Percentiles rank a stretch among this genome's conserved stretches.
These are phyloP conservation scores for Phaseolus coccineus DNA, from an alignment of 331 rosid genomes.

Conservation along the genomic window DNA sequence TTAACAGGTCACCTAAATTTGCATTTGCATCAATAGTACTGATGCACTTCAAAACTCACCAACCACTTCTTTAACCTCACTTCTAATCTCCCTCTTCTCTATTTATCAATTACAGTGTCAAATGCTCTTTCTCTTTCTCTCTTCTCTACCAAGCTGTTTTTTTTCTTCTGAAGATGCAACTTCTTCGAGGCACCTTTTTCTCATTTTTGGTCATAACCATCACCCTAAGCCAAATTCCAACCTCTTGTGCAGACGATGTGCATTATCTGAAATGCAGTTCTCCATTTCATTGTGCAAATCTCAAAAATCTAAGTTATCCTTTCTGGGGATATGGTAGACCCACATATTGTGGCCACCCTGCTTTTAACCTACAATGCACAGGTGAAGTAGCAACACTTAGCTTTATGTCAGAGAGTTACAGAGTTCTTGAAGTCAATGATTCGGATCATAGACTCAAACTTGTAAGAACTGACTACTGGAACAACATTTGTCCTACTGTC, in stretches of 20 bases:
- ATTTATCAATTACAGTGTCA: not conserved
- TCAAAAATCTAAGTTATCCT: slow-evolving; percentile 43
- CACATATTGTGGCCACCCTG: slow-evolving; percentile 45
- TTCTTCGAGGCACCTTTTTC: slow-evolving; percentile 30
- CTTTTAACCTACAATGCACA: slow-evolving; percentile 39
- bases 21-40: slow-evolving; percentile 6
- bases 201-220: slow-evolving; percentile 39
- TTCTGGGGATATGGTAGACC: slow-evolving; percentile 42
- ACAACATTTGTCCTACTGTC: slow-evolving; percentile 40
- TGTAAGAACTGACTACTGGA: slow-evolving; percentile 51
- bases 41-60: slow-evolving; percentile 26
- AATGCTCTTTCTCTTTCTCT: slow-evolving; percentile 24
- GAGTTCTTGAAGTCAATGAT: slow-evolving; percentile 38
- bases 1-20: slow-evolving; percentile 47
- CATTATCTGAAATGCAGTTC: slow-evolving; percentile 34
- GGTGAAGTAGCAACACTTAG: slow-evolving; percentile 37
- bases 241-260: slow-evolving; percentile 20
- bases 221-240: slow-evolving; percentile 39
- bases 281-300: slow-evolving; percentile 47
- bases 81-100: slow-evolving; percentile 14
- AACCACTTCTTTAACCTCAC: not conserved
- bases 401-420: slow-evolving; percentile 34
- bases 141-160: slow-evolving; percentile 2
- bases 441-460: slow-evolving; percentile 41
- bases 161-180: slow-evolving; percentile 41